Conservation (phyloP, 345 rosid genomes). For the Leavenworthia alabamica region DNA sequence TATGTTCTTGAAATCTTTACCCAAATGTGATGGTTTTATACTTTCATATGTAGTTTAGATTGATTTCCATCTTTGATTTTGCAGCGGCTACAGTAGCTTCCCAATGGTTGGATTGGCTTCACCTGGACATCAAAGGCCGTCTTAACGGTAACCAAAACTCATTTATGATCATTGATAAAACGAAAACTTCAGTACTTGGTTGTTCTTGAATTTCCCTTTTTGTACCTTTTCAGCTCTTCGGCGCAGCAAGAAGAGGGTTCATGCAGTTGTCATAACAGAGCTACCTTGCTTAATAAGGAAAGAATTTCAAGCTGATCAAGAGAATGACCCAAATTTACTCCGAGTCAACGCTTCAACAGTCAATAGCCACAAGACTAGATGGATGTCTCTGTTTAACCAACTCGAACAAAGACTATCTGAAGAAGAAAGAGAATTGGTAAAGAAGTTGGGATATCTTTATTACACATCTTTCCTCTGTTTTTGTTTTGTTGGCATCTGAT, state of each 20-base stretch:
- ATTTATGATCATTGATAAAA: neutral
- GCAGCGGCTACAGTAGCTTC: conserved; percentile 90
- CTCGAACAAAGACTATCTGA: conserved; percentile 67
- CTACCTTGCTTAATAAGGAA: conserved; percentile 63
- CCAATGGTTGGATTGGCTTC: conserved; percentile 88
- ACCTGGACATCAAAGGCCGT: conserved; percentile 86
- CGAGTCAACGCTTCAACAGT: conserved; percentile 23
- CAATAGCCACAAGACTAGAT: conserved; percentile 56
- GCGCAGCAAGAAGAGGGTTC: conserved; percentile 87
- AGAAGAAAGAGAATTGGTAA: conserved; percentile 89
- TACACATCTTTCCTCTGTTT: neutral
- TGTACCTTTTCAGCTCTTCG: conserved; percentile 55
- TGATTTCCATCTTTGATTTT: conserved; percentile 24
- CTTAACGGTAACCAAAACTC: conserved; percentile 49
- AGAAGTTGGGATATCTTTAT: conserved; percentile 11
- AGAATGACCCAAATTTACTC: conserved; percentile 36
- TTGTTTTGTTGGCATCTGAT: conserved; percentile 1
- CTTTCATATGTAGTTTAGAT: neutral
- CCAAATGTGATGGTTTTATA: neutral
- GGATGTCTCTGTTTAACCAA: conserved; percentile 65
- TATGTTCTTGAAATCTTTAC: neutral
- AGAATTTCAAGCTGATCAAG: conserved; percentile 61
- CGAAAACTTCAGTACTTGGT: neutral
- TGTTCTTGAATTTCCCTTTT: conserved; percentile 7
- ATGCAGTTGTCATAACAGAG: conserved; percentile 63